Percentiles rank a stretch among this genome's conserved stretches.
phyloP scores from a whole-genome alignment of 495 filamentous ascomycete species.

The Daldinia grandis region DNA sequence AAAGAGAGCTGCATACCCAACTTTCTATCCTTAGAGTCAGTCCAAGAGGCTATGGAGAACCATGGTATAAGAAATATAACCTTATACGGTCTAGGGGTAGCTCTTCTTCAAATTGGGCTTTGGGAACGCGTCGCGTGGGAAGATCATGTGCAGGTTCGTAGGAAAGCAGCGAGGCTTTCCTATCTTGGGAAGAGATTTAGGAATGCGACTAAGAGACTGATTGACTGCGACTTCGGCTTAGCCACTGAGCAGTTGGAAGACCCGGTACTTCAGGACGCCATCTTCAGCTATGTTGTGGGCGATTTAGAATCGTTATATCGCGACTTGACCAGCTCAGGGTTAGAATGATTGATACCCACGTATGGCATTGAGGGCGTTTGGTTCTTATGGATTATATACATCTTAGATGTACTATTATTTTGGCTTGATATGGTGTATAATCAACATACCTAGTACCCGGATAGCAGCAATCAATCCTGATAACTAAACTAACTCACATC shows the following conservation, averaged over 20 bases:
- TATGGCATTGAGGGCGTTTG: too few species aligned
- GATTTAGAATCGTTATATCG: neutral
- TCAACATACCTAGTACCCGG: too few species aligned
- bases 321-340: neutral
- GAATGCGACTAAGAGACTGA: neutral
- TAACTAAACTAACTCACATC: too few species aligned
- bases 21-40: neutral
- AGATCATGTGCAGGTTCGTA: constrained; percentile 6
- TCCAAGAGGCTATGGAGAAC: constrained; percentile 27
- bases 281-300: neutral
- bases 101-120: constrained; percentile 40
- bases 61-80: constrained; percentile 40
- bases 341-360: too few species aligned
- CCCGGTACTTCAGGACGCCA: neutral
- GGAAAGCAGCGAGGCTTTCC: neutral
- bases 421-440: too few species aligned
- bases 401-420: too few species aligned
- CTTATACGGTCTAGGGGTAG: constrained; percentile 40
- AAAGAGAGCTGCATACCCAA: neutral
- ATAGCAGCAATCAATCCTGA: too few species aligned
- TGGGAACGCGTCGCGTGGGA: constrained; percentile 26
- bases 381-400: too few species aligned
- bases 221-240: neutral
- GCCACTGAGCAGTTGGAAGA: neutral
- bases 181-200: neutral